Evolutionary conservation across 2,329 filamentous ascomycete genomes (phyloP), one percentile per base, ranked within the genome.

Genomic region (Chrysoporthe austroafricana): DNA sequence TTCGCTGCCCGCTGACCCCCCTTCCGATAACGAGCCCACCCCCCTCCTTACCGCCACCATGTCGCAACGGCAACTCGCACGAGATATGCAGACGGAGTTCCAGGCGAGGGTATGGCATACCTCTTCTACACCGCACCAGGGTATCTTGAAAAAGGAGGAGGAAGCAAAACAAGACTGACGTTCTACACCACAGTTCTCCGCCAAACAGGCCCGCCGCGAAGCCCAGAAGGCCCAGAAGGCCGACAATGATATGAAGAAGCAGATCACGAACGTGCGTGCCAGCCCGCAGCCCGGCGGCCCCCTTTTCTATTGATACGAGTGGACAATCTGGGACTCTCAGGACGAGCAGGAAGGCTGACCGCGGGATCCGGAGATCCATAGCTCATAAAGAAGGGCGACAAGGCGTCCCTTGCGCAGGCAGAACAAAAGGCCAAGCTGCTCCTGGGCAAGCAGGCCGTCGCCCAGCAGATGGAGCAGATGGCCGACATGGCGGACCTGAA

Each of bases 401-500:
- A 71, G 54, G 44, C 63, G 26, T 65, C 63, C 16, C 44, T 65
- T 14, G 63, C 63, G 32, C 87, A 88, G 77, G 86, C 86, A 48
- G 87, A 87, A 68, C 86, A 88, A 71, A 88, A 88, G 77, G 86
- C 86, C 69, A 87, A 88, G 79, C 84, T 88, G 79, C 82, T 88
- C 57, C 82, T 89, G 34, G 85, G 84, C 57, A 88, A 88, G 77
- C 85, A 88, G 78, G 86, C 86, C 1, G 83, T 88, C 66, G 86
- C 86, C 13, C 82, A 85, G 74, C 86, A 88, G 78, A 88, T 88
- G 85, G 86, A 88, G 77, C 85, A 86, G 77, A 86, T 87, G 75
- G 86, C 86, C 77, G 86, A 89, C 78, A 87, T 88, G 85, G 86
- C 86, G 36, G 86, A 88, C 77, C 80, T 88, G 39, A 85, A 82